Percentiles rank a stretch among this genome's conserved stretches.
Conservation (phyloP, 495 filamentous ascomycete species). For the Hypoxylon cercidicola region DNA sequence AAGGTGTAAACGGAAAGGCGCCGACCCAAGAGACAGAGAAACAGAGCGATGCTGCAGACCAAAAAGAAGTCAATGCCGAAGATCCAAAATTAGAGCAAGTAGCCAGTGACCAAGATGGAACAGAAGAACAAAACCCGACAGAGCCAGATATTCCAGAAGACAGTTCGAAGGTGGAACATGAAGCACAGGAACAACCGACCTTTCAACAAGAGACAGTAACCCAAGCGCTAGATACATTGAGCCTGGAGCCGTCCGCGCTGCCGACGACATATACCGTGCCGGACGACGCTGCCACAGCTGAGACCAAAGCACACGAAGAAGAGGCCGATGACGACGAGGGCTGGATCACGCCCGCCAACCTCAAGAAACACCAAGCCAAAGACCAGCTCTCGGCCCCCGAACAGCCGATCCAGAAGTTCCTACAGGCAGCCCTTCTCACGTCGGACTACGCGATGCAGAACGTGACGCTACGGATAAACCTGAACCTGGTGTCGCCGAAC, state of each 20-base stretch:
- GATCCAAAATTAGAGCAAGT: constrained; percentile 5
- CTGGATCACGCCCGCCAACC: constrained; percentile 96
- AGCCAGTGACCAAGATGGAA: background rate
- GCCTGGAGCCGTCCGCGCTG: constrained; percentile 34
- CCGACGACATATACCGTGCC: constrained; percentile 27
- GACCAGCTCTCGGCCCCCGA: constrained; percentile 52
- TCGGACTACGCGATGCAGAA: constrained; percentile 98
- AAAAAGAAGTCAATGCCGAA: constrained; percentile 7
- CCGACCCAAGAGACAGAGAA: constrained; percentile 56
- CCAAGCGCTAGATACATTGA: constrained; percentile 38
- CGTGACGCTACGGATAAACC: constrained; percentile 90
- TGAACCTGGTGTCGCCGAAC: constrained; percentile 84
- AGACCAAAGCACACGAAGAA: constrained; percentile 54
- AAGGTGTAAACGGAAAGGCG: constrained; percentile 74
- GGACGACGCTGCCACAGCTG: constrained; percentile 10
- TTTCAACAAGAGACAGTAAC: constrained; percentile 38
- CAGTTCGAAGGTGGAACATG: constrained; percentile 13
- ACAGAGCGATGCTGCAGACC: constrained; percentile 15
- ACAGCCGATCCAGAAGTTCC: constrained; percentile 65
- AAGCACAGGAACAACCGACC: constrained; percentile 26
- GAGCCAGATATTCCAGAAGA: constrained; percentile 18
- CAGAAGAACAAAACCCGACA: constrained; percentile 10
- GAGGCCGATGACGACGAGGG: constrained; percentile 74
- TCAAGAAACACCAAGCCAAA: constrained; percentile 83
- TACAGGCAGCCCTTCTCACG: constrained; percentile 88